Conservation (phyloP, 331 rosid genomes). For the Stylosanthes scabra region DNA sequence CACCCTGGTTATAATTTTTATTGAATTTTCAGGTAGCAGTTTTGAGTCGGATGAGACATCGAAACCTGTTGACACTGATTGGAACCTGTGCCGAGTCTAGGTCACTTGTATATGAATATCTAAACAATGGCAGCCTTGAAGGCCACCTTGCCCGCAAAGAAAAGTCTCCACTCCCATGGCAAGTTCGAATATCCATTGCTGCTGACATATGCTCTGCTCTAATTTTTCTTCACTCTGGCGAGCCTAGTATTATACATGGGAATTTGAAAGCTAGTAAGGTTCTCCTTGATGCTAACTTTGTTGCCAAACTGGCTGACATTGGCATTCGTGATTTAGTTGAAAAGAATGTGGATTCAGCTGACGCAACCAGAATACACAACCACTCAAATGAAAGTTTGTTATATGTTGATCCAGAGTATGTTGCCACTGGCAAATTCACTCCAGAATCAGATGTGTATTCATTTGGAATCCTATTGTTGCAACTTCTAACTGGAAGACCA, state of each 20-base stretch:
- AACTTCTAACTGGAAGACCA: slow-evolving; percentile 55
- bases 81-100: slow-evolving; percentile 86
- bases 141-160: slow-evolving; percentile 64
- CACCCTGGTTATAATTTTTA: slow-evolving; percentile 19
- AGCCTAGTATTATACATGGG: slow-evolving; percentile 78
- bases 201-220: slow-evolving; percentile 83
- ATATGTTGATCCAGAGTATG: slow-evolving; percentile 80
- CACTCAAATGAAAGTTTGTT: slow-evolving; percentile 43
- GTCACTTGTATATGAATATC: slow-evolving; percentile 79
- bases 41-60: slow-evolving; percentile 87
- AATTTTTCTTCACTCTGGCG: slow-evolving; percentile 75
- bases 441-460: slow-evolving; percentile 87
- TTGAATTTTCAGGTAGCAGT: slow-evolving; percentile 75
- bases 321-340: slow-evolving; percentile 66
- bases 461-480: slow-evolving; percentile 71
- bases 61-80: slow-evolving; percentile 70
- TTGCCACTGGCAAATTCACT: slow-evolving; percentile 61
- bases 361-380: slow-evolving; percentile 30
- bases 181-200: slow-evolving; percentile 74
- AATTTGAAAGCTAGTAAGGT: slow-evolving; percentile 85
- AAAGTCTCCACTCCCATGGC: slow-evolving; percentile 77
- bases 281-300: slow-evolving; percentile 81
- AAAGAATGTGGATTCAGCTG: slow-evolving; percentile 46
- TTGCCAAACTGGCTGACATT: slow-evolving; percentile 68
- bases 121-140: slow-evolving; percentile 82